These are phyloP conservation scores for Trametes sanguinea DNA, from an alignment of 768 basidiomycete genomes.

Conservation along the genomic window DNA sequence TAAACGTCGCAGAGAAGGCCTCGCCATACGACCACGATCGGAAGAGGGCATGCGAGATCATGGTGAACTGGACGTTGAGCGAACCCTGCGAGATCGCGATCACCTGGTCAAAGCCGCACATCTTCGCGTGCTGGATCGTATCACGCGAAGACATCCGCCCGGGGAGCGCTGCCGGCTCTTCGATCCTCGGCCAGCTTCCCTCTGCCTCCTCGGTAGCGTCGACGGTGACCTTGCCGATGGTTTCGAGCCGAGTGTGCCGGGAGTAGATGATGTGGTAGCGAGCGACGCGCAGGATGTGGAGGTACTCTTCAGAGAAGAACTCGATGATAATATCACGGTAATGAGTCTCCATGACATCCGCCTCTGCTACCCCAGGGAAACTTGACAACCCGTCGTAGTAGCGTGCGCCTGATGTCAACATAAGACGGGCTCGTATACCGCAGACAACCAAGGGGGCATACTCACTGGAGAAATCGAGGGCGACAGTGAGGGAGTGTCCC, in stretches of 20 bases:
- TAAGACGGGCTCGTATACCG: neutral
- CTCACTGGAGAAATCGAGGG: conserved; percentile 31
- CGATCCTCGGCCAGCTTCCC: conserved; percentile 19
- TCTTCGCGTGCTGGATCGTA: conserved; percentile 24
- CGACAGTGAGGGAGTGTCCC: conserved; percentile 26
- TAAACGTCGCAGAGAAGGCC: conserved; percentile 29
- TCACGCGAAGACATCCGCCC: conserved; percentile 13
- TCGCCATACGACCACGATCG: conserved; percentile 20
- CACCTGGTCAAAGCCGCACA: conserved; percentile 32
- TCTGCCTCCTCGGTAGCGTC: conserved; percentile 6
- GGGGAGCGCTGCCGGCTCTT: neutral
- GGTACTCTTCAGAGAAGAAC: conserved; percentile 31
- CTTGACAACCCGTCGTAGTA: conserved; percentile 11
- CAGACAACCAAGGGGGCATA: neutral
- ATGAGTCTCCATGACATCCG: conserved; percentile 22
- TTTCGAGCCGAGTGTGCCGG: conserved; percentile 20
- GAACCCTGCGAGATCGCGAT: conserved; percentile 31
- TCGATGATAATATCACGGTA: conserved; percentile 24
- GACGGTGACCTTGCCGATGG: conserved; percentile 1
- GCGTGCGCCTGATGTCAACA: neutral
- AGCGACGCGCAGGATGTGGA: conserved; percentile 30
- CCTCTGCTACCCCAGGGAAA: conserved; percentile 19
- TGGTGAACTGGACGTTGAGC: conserved; percentile 29
- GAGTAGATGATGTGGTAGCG: conserved; percentile 29
- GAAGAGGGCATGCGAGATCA: conserved; percentile 21